A percentile compares a stretch with the other conserved stretches of the same genome.
phyloP scores from a whole-genome alignment of 768 basidiomycete genomes.

The Sarcomyxa edulis region DNA sequence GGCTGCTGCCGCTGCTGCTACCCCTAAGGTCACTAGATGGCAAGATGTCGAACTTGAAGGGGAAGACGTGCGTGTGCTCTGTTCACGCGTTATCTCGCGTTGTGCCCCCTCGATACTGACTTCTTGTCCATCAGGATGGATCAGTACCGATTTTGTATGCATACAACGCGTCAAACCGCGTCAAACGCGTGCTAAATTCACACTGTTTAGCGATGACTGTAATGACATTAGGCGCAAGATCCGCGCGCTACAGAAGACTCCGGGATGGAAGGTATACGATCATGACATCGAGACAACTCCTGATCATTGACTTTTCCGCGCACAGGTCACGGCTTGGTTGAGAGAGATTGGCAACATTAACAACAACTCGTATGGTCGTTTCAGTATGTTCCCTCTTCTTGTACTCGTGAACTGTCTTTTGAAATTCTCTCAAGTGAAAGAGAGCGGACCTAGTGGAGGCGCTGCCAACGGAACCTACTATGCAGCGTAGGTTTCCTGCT shows the following conservation, averaged over 20 bases:
- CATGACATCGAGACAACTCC: neutral
- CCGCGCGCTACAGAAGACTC: conserved; percentile 30
- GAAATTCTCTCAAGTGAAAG: conserved; percentile 30
- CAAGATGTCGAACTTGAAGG: conserved; percentile 33
- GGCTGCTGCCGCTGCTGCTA: too few species aligned
- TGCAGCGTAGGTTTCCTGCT: conserved; percentile 28
- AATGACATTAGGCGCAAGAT: conserved; percentile 44
- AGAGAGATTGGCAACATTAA: conserved; percentile 41
- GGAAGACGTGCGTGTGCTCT: conserved; percentile 26
- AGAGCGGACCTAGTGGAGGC: conserved; percentile 32
- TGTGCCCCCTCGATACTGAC: too few species aligned
- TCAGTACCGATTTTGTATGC: too few species aligned
- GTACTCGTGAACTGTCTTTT: neutral
- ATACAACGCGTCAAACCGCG: too few species aligned
- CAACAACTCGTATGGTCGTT: conserved; percentile 36
- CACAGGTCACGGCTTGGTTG: conserved; percentile 39
- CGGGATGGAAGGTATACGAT: conserved; percentile 32
- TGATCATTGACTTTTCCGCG: neutral
- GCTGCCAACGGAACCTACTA: conserved; percentile 41
- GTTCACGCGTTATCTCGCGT: too few species aligned
- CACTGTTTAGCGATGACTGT: conserved; percentile 32
- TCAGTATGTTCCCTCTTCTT: conserved; percentile 25
- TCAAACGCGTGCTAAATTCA: neutral
- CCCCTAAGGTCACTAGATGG: conserved; percentile 26
- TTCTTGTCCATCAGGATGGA: too few species aligned